phyloP scores from a whole-genome alignment of 129 eudicot species.

The Flaveria trinervia region DNA sequence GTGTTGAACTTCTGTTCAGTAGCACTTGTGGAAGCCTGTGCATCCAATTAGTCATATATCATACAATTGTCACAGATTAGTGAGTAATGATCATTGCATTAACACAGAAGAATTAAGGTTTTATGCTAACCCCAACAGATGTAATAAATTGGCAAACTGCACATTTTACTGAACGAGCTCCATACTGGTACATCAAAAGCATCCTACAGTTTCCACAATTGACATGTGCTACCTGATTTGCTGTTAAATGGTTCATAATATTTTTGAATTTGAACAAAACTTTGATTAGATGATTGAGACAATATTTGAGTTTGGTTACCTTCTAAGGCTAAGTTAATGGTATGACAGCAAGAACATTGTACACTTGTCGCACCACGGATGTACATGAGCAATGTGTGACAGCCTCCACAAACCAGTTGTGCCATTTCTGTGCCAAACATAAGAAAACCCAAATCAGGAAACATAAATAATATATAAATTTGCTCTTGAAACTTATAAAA shows the following conservation, averaged over 20 bases:
- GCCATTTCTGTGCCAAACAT: conserved; percentile 79
- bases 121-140: conserved; percentile 62
- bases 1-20: conserved; percentile 64
- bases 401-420: conserved; percentile 84
- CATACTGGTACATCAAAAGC: conserved; percentile 82
- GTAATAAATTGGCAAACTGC: conserved; percentile 83
- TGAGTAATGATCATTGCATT: not conserved
- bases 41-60: conserved; percentile 24
- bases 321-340: conserved; percentile 67
- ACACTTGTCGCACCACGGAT: conserved; percentile 81
- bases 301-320: conserved; percentile 39
- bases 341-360: conserved; percentile 80
- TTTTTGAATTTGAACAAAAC: not conserved
- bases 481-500: not conserved
- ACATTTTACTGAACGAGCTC: conserved; percentile 79
- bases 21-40: conserved; percentile 71
- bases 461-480: not conserved
- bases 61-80: conserved; percentile 9
- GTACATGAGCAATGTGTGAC: conserved; percentile 80
- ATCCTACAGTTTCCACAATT: conserved; percentile 79
- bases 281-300: conserved; percentile 1
- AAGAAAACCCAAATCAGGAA: conserved; percentile 1
- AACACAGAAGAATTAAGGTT: conserved; percentile 3
- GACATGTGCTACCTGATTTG: conserved; percentile 90
- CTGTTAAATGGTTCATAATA: conserved; percentile 34